Evolutionary conservation across 495 filamentous ascomycete species (phyloP).

Genomic region (Daldinia decipiens): DNA sequence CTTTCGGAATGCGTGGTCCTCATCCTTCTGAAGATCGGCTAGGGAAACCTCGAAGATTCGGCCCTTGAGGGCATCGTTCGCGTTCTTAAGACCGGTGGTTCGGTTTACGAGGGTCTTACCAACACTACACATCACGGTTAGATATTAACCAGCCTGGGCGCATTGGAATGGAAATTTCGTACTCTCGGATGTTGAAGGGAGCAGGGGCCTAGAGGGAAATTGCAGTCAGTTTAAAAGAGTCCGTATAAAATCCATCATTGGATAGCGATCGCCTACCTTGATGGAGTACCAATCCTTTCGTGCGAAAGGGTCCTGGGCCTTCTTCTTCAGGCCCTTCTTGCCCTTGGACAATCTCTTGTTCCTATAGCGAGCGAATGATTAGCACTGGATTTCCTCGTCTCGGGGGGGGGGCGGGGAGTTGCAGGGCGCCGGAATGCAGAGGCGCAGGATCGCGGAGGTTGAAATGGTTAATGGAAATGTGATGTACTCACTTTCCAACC

Average conservation of each 20-base stretch:
- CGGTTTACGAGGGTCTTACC: constrained; percentile 99
- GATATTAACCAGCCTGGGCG: constrained; percentile 33
- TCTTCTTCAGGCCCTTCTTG: constrained; percentile 99
- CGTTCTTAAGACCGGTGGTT: constrained; percentile 99
- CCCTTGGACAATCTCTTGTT: constrained; percentile 99
- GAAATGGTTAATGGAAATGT: constrained; percentile 21
- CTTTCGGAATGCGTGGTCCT: constrained; percentile 99
- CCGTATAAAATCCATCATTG: constrained; percentile 4
- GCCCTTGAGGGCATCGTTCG: constrained; percentile 98
- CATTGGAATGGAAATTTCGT: constrained; percentile 56
- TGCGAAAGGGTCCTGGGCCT: constrained; percentile 93
- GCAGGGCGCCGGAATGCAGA: constrained; percentile 28
- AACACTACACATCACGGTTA: constrained; percentile 70
- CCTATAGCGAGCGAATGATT: constrained; percentile 72
- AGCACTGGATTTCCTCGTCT: constrained; percentile 48
- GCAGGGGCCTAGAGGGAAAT: constrained; percentile 77
- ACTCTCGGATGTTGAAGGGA: constrained; percentile 96
- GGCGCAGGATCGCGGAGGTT: constrained; percentile 21
- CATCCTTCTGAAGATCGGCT: constrained; percentile 98
- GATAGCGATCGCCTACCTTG: constrained; percentile 71
- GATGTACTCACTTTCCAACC: constrained; percentile 83
- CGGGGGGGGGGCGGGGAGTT: constrained; percentile 22
- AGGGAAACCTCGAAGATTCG: constrained; percentile 99
- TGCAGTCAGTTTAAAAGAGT: constrained; percentile 33
- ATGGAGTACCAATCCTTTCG: constrained; percentile 99